Percentiles rank a stretch among this genome's conserved stretches.
phyloP scores from a whole-genome alignment of 169 alveolate species.

The Miamiensis avidus region DNA sequence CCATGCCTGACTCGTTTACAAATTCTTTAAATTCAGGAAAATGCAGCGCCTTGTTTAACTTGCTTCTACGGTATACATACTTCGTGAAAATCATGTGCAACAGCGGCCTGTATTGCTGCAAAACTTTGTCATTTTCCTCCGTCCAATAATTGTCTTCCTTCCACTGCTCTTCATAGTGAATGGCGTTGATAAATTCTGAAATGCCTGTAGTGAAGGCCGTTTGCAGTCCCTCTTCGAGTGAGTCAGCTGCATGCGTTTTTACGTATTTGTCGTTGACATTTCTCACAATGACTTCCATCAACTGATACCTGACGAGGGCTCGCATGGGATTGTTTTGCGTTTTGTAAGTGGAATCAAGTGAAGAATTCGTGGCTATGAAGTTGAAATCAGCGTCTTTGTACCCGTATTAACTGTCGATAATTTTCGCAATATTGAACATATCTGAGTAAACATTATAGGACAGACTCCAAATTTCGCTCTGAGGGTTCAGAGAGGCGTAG shows the following conservation, averaged over 20 bases:
- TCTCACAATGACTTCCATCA: slow-evolving; percentile 64
- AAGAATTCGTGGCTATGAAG: slow-evolving; percentile 30
- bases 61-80: slow-evolving; percentile 1
- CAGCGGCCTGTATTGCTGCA: neutral
- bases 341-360: slow-evolving; percentile 23
- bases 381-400: slow-evolving; percentile 63
- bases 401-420: slow-evolving; percentile 26
- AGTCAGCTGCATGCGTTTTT: slow-evolving; percentile 28
- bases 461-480: neutral
- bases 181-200: neutral
- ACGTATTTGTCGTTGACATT: slow-evolving; percentile 55
- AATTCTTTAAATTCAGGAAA: slow-evolving; percentile 9
- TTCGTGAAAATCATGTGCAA: neutral
- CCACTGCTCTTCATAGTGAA: neutral
- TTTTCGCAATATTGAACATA: slow-evolving; percentile 24
- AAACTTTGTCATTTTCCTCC: neutral
- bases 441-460: slow-evolving; percentile 47
- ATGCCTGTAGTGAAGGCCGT: neutral
- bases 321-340: slow-evolving; percentile 51
- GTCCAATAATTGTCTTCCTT: slow-evolving; percentile 2
- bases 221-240: slow-evolving; percentile 17
- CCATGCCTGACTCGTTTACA: neutral
- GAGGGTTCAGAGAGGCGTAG: neutral
- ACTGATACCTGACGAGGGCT: slow-evolving; percentile 58
- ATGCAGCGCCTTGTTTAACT: neutral